Evolutionary conservation across 2,329 filamentous ascomycete species (phyloP), one percentile per base, ranked within the genome.

Genomic region (Pseudopyricularia javanii): DNA sequence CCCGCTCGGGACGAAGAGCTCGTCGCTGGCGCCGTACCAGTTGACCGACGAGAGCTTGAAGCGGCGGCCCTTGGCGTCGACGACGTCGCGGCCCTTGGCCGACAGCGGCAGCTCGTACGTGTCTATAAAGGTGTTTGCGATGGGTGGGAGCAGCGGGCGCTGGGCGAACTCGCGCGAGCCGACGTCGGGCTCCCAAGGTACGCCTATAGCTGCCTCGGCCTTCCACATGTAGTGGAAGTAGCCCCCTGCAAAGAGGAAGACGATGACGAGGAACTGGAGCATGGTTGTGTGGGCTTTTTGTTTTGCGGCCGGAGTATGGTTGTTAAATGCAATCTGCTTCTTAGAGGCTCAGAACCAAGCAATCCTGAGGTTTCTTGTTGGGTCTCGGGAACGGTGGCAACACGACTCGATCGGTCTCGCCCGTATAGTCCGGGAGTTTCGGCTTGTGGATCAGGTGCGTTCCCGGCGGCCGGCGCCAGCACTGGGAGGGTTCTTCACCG

Each of bases 11-110:
- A 86, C 74, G 59, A 82, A 85, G 53, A 79, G 70, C 67, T 83
- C 76, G 60, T 86, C 83, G 61, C 80, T 84, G 3, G 77, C 82
- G 33, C 83, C 83, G 62, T 86, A 86, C 83, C 83, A 86, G 66
- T 86, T 86, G 61, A 85, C 71, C 20, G 78, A 82, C 17, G 78
- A 68, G 7, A 87, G 70, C 67, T 82, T 83, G 65, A 82, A 79
- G 30, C 80, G 74, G 30, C 73, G 70, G 37, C 75, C 78, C 2
- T 68, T 61, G 8, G 71, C 66, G 65, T 86, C 82, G 52, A 85
- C 72, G 28, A 86, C 73, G 57, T 83, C 62, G 45, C 82, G 74
- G 6, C 83, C 82, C 28, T 66, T 64, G 2, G 83, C 81, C 50
- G 72, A 74, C 43, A 86, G 68, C 15, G 82, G 82, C 45, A 84